A percentile compares a stretch with the other conserved stretches of the same genome.
phyloP scores from a whole-genome alignment of 495 filamentous ascomycete genomes.

The Penicillium cinerascens region DNA sequence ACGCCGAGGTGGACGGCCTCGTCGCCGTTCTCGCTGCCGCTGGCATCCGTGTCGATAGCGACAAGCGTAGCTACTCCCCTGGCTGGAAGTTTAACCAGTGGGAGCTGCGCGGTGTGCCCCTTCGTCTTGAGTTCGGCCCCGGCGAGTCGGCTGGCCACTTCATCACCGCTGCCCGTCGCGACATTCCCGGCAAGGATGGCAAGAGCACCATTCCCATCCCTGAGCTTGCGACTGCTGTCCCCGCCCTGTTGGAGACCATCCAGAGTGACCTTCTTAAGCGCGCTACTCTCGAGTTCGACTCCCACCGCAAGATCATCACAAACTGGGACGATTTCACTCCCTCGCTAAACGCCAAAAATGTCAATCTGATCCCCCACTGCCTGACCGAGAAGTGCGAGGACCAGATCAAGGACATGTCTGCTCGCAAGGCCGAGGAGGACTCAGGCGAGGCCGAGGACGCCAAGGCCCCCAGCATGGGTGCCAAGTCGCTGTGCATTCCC shows the following conservation, averaged over 20 bases:
- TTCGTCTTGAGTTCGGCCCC: slow-evolving; percentile 92
- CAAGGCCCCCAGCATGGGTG: slow-evolving; percentile 89
- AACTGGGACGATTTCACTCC: slow-evolving; percentile 90
- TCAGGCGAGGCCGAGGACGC: slow-evolving; percentile 68
- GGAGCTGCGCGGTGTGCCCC: slow-evolving; percentile 90
- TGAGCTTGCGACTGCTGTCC: slow-evolving; percentile 65
- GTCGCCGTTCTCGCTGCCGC: slow-evolving; percentile 59
- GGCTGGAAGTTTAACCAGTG: slow-evolving; percentile 98
- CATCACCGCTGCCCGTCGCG: slow-evolving; percentile 80
- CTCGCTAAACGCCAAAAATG: slow-evolving; percentile 83
- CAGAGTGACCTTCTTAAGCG: slow-evolving; percentile 81
- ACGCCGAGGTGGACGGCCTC: slow-evolving; percentile 67
- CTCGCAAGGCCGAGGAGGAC: slow-evolving; percentile 62
- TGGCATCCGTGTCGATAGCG: slow-evolving; percentile 67
- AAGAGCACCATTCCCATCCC: slow-evolving; percentile 69
- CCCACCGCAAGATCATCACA: slow-evolving; percentile 74
- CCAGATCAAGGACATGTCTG: slow-evolving; percentile 83
- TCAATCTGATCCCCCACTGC: slow-evolving; percentile 85
- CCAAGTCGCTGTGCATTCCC: slow-evolving; percentile 95
- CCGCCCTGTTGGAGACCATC: slow-evolving; percentile 81
- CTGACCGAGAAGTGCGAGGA: slow-evolving; percentile 80
- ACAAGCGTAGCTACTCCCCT: slow-evolving; percentile 81
- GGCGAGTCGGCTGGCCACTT: slow-evolving; percentile 83
- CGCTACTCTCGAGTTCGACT: slow-evolving; percentile 69
- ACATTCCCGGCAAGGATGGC: slow-evolving; percentile 64